A percentile compares a stretch with the other conserved stretches of the same genome.
Evolutionary conservation across 768 basidiomycete genomes (phyloP).

Genomic region (Tylopilus sp.): DNA sequence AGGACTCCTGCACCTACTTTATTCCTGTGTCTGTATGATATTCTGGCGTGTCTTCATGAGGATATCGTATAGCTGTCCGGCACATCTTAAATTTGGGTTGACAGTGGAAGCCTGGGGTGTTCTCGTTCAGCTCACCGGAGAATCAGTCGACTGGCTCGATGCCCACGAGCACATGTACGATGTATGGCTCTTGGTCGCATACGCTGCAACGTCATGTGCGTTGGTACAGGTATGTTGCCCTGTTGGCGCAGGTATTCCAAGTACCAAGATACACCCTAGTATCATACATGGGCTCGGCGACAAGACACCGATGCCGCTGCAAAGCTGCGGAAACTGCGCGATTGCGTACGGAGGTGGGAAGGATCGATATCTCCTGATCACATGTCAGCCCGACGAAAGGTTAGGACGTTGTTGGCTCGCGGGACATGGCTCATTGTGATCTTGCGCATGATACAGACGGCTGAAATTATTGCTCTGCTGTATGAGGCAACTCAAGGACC

Average conservation of each 20-base stretch:
- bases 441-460: constrained; percentile 52
- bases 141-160: constrained; percentile 89
- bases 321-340: constrained; percentile 75
- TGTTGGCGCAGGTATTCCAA: background rate
- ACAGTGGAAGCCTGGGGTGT: constrained; percentile 77
- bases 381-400: constrained; percentile 93
- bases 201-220: constrained; percentile 84
- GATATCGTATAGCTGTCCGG: constrained; percentile 89
- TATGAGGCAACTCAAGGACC: constrained; percentile 93
- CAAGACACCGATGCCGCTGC: constrained; percentile 71
- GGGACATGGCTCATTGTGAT: background rate
- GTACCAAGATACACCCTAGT: constrained; percentile 43
- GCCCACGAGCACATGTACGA: constrained; percentile 78
- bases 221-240: constrained; percentile 71
- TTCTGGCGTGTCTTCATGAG: constrained; percentile 99
- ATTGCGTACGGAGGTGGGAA: constrained; percentile 88
- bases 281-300: constrained; percentile 89
- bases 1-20: constrained; percentile 88
- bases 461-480: constrained; percentile 87
- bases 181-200: constrained; percentile 82
- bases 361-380: constrained; percentile 84
- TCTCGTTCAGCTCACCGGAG: constrained; percentile 68
- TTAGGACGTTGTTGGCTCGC: constrained; percentile 24
- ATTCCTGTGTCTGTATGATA: constrained; percentile 90
- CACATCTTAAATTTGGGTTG: constrained; percentile 82